Base-by-base conservation (phyloP, 192 early-diverging fungal species). In the Umbelopsis sp. region DNA sequence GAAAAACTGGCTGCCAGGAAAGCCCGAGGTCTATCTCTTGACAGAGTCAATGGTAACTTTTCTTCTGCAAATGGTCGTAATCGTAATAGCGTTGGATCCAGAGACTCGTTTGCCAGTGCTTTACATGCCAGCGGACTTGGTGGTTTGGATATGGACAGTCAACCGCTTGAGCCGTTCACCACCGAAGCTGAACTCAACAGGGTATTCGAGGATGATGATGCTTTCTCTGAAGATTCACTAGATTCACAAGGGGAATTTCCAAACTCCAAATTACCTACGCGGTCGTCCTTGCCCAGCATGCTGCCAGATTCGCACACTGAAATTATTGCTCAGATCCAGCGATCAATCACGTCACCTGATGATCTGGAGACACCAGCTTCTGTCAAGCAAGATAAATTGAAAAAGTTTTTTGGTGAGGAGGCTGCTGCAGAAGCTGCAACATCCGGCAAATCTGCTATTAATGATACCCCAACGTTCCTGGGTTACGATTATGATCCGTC, bases 381-480 rank as follows among this genome's bases (percentile, higher is more conserved):
- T 18, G 13, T 13, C 2, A 61, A 61, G 30, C 74, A 75, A 48
- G 75, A 74, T 11, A 90, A 90, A 50, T 67, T 86, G 47, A 79
- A 78, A 67, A 80, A 82, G 69, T 88, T 90, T 73, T 81, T 90
- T 72, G 88, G 88, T 21, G 87, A 86, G 33, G 87, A 87, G 45
- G 78, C 77, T 18, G 75, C 80, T 9, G 55, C 71, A 49, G 73
- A 82, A 21, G 50, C 72, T 44, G 15, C 74, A 27, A 71, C 50
- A 45, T 48, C 77, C n/a, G 61, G 55, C 73, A 53, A 72, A 64
- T 44, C 52, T 45, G 35, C 72, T 27, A 9, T 37, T 41, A 77
- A 82, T 41, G 74, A 81, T 71, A 83, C 84, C 50, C 88, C 89
- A 0, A 93, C 91, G 92, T 97, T 86, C 69, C 82, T 98, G 48